Percentiles rank a stretch among this genome's conserved stretches.
These are phyloP conservation scores for Penicillium capsulatum DNA, from an alignment of 2,329 filamentous ascomycete genomes.

Conservation along the genomic window DNA sequence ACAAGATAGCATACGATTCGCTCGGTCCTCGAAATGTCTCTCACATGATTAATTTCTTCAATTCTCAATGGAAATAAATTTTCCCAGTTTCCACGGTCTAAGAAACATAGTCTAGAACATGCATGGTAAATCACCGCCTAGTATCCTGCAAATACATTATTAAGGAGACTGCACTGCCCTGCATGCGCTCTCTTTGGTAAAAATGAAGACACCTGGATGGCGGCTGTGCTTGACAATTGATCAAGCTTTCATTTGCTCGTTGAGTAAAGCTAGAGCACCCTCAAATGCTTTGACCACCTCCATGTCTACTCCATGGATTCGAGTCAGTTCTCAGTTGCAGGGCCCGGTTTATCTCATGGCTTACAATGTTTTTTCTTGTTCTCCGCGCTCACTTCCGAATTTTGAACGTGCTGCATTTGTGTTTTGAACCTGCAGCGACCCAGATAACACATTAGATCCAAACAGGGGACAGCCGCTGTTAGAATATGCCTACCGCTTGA, in stretches of 20 bases:
- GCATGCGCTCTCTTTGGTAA: constrained; percentile 3
- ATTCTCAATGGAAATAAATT: not conserved
- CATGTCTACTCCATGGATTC: constrained; percentile 30
- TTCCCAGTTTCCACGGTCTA: too few species aligned
- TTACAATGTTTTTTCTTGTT: constrained; percentile 77
- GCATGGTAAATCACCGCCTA: too few species aligned
- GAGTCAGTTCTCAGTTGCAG: constrained; percentile 12
- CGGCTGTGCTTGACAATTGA: too few species aligned
- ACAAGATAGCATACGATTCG: not conserved
- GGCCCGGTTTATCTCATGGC: constrained; percentile 26
- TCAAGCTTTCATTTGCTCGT: constrained; percentile 26
- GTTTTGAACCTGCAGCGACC: constrained; percentile 64
- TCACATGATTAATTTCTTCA: not conserved
- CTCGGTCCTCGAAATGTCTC: too few species aligned
- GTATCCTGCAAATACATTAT: not conserved
- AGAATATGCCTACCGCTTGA: constrained; percentile 60
- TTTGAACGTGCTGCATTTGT: constrained; percentile 68
- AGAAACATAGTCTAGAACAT: too few species aligned
- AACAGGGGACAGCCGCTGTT: not conserved
- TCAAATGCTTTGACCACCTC: constrained; percentile 49
- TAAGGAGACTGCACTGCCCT: not conserved
- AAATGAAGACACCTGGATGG: too few species aligned
- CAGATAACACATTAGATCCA: constrained; percentile 4
- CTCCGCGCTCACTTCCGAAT: constrained; percentile 66
- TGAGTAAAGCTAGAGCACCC: constrained; percentile 44